These are phyloP conservation scores for Macrocybe gigantea DNA, from an alignment of 768 basidiomycete genomes.

Conservation along the genomic window DNA sequence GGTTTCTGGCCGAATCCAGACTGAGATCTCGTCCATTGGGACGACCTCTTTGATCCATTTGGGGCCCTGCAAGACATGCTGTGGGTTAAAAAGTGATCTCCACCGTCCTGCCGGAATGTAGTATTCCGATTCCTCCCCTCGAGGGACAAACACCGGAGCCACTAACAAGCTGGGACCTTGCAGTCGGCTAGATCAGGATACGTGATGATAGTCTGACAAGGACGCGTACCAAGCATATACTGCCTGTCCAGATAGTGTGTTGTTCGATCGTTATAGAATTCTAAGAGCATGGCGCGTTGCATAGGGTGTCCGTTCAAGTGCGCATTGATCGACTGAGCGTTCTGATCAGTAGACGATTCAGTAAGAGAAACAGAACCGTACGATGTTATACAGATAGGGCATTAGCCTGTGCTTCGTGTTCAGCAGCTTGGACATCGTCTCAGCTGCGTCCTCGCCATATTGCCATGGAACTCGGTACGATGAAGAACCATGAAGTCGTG, in stretches of 20 bases:
- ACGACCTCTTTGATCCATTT: constrained; percentile 58
- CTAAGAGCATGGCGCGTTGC: constrained; percentile 62
- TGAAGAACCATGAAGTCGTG: constrained; percentile 64
- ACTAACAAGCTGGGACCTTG: constrained; percentile 53
- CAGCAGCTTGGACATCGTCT: constrained; percentile 55
- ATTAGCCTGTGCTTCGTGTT: constrained; percentile 65
- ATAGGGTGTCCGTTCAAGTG: constrained; percentile 48
- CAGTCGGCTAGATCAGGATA: constrained; percentile 5
- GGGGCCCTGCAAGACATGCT: constrained; percentile 51
- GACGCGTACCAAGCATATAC: constrained; percentile 37
- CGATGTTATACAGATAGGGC: constrained; percentile 64
- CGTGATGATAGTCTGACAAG: background rate
- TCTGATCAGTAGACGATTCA: constrained; percentile 1
- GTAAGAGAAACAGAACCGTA: constrained; percentile 16
- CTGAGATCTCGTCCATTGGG: constrained; percentile 58
- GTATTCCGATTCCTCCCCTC: constrained; percentile 49
- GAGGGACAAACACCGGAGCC: constrained; percentile 54
- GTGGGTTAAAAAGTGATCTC: constrained; percentile 54
- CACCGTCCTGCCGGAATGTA: constrained; percentile 57
- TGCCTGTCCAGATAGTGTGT: constrained; percentile 57
- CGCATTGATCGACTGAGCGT: constrained; percentile 43
- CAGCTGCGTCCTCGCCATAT: constrained; percentile 65
- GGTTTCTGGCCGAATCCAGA: constrained; percentile 57
- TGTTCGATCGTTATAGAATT: constrained; percentile 53
- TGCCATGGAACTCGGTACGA: constrained; percentile 79